phyloP scores from a whole-genome alignment of 352 stramenopile genomes.

The Pythium vanterpoolii region DNA sequence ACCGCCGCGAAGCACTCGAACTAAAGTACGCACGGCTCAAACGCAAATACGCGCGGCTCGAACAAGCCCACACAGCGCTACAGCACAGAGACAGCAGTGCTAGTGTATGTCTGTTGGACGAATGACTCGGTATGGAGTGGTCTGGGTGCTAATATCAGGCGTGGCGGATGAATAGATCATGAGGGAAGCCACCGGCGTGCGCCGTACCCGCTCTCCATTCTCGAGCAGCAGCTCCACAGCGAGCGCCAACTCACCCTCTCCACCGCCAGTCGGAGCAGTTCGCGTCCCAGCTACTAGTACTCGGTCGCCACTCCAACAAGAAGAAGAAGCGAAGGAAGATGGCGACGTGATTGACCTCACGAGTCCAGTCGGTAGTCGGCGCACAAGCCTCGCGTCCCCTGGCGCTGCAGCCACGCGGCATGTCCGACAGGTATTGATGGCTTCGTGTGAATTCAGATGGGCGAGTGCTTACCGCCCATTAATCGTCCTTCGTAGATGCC shows the following conservation, averaged over 20 bases:
- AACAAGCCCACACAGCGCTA: conserved; percentile 45
- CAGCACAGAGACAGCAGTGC: conserved; percentile 11
- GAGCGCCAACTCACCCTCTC: neutral
- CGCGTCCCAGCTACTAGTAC: neutral
- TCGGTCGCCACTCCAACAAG: neutral
- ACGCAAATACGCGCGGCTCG: conserved; percentile 55
- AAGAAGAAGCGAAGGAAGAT: conserved; percentile 4
- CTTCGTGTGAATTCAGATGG: too few relatives aligned
- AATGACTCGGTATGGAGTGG: neutral
- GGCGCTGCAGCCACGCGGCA: neutral
- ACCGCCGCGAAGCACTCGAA: conserved; percentile 48
- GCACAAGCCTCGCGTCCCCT: conserved; percentile 8
- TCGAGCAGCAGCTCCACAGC: neutral
- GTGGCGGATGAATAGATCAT: neutral
- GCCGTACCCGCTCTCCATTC: neutral
- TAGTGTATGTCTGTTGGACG: neutral
- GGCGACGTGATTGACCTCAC: conserved; percentile 60
- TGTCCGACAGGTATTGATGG: neutral
- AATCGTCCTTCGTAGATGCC: neutral
- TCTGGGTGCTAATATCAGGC: neutral
- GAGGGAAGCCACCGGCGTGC: neutral
- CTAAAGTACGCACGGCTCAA: conserved; percentile 76
- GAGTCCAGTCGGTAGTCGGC: conserved; percentile 27
- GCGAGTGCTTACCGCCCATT: neutral
- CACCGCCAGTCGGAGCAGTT: neutral